Base-by-base conservation (phyloP, 257 asterid species). In the Rhazya stricta region DNA sequence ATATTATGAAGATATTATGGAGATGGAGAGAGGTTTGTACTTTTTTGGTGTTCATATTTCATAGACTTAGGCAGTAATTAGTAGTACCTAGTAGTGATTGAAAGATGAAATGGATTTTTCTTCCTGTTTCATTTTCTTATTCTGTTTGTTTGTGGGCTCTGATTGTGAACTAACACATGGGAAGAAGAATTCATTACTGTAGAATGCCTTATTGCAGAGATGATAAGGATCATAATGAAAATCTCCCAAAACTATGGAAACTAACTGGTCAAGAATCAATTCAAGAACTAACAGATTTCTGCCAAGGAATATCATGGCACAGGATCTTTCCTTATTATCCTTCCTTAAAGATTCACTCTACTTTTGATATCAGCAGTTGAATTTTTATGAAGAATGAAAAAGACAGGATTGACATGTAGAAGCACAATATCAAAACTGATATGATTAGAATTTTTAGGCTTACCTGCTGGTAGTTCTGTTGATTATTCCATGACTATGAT, bases 1-100 rank as follows among this genome's bases (percentile, higher is more conserved):
- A n/a, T 25, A 77, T 10, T 43, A 43, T 42, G 30, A 41, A 79
- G 43, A 43, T 62, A 79, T 50, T 25, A 41, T 25, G 30, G 51
- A 48, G 25, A 25, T 7, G 71, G 66, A 51, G 84, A 73, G 42
- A 30, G 23, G 57, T 65, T 34, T 72, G 15, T 73, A 21, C 54
- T 39, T 57, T 34, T 9, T 13, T 69, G 25, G 43, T 71, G 53
- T 63, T 62, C 42, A n/a, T 41, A 50, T 37, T 73, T 42, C 53
- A 19, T 65, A 78, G 36, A n/a, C 23, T 37, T 30, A 7, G 63
- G 32, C 53, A 54, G 19, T 16, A 25, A 32, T 29, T 68, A 68
- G n/a, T 67, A 66, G 12, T 34, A 39, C 10, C 57, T 77, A 45
- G 7, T 42, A 36, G 42, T 53, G 18, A 68, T 62, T 61, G n/a